A percentile compares a stretch with the other conserved stretches of the same genome.
Conservation (phyloP, 2,329 filamentous ascomycete species). For the Nigrograna mackinnonii region DNA sequence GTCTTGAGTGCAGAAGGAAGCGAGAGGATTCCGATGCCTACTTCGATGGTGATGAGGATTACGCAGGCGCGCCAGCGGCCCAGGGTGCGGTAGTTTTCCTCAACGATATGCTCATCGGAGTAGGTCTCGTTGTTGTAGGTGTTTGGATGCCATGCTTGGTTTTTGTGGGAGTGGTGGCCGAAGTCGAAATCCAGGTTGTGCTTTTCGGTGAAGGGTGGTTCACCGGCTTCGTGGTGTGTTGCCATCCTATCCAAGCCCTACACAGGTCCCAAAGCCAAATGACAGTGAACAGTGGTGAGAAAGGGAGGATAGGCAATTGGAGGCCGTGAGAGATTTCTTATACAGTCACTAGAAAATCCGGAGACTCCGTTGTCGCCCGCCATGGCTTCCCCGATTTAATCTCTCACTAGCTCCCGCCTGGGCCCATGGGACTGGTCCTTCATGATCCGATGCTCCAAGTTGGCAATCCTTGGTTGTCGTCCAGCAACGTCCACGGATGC, state of each 20-base stretch:
- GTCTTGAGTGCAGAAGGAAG: constrained; percentile 29
- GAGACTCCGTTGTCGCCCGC: not conserved
- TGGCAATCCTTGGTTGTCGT: not conserved
- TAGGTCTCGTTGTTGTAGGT: too few relatives aligned
- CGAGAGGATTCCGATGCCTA: constrained; percentile 32
- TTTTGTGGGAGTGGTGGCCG: not conserved
- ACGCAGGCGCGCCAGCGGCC: constrained; percentile 32
- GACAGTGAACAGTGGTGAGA: not conserved
- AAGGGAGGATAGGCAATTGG: not conserved
- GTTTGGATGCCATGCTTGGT: too few relatives aligned
- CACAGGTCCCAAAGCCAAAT: not conserved
- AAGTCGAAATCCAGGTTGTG: not conserved
- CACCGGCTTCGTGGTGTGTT: not conserved
- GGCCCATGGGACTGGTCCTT: not conserved
- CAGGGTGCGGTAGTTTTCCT: constrained; percentile 27
- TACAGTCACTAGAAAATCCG: not conserved
- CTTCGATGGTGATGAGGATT: constrained; percentile 32
- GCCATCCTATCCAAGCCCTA: not conserved
- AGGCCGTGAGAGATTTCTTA: not conserved
- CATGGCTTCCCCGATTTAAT: not conserved
- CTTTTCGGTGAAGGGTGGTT: not conserved
- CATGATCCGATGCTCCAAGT: not conserved
- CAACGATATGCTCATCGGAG: constrained; percentile 1
- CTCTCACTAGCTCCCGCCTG: constrained; percentile 2
- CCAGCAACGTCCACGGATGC: not conserved